Evolutionary conservation across 805 yeast species (phyloP), one percentile per base, ranked within the genome.

Genomic region (Hyphopichia homilentoma): DNA sequence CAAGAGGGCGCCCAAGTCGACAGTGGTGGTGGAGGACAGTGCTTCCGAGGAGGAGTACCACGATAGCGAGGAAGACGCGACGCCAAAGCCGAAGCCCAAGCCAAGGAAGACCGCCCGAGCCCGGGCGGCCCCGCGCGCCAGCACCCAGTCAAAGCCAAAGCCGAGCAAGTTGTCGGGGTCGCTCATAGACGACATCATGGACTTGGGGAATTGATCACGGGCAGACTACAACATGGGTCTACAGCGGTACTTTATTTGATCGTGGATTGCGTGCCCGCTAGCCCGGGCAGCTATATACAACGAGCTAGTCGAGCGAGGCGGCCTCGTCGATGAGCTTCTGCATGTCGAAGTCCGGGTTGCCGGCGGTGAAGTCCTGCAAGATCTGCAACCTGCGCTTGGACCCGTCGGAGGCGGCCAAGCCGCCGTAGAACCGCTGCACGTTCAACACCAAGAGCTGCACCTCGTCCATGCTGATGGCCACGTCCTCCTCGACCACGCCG

Each of bases 401-500:
- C 6, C 54, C 49, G 14, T 67, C 67, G 16, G 63, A 59, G 9
- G 62, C 67, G 33, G 64, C 70, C 53, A 72, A 59, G 13, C 82
- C 94, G 29, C 88, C 95, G 51, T 84, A 86, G 50, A 86, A 87
- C 47, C 94, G 72, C 54, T 86, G 96, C 27, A 86, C 63, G 47
- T 84, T 83, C 38, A 85, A 60, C 18, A 85, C 65, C 32, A 93
- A 65, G 32, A 89, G 57, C 43, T 86, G 95, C 1, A 95, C 83
- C 42, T 89, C 95, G 29, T 72, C 80, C 36, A 81, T 44, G 2
- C 79, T 57, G n/a, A 89, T 61, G 22, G 79, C 68, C 9, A 82
- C 69, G 33, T 86, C 89, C 30, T 68, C 61, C 51, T 88, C 96
- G 3, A 88, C 78, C 21, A 70, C 71, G 2, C 97, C 96, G 44